Conservation (phyloP, 2,329 filamentous ascomycete genomes). For the Aspergillus ruber region DNA sequence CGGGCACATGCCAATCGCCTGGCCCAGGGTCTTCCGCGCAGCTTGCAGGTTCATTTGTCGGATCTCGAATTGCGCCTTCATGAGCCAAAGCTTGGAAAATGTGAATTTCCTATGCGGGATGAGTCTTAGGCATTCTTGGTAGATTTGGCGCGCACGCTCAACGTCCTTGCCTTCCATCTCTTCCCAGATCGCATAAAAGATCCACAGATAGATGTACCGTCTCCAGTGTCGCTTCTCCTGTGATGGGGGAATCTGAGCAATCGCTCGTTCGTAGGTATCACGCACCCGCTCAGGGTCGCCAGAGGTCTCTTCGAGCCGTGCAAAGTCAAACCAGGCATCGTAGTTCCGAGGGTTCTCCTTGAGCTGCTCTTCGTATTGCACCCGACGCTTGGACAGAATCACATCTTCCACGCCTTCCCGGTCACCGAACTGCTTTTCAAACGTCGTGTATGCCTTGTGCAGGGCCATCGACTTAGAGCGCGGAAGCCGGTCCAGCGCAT, state of each 20-base stretch:
- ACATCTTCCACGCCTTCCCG: constrained; percentile 90
- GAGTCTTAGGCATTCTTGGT: constrained; percentile 76
- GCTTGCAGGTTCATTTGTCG: constrained; percentile 73
- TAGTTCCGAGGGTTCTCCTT: constrained; percentile 95
- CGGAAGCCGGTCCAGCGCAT: constrained; percentile 84
- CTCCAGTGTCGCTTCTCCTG: constrained; percentile 97
- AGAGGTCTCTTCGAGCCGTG: constrained; percentile 77
- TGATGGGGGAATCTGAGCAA: constrained; percentile 89
- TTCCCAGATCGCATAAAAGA: constrained; percentile 95
- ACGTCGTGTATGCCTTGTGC: constrained; percentile 92
- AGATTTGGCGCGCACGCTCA: constrained; percentile 78
- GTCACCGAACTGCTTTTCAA: constrained; percentile 97
- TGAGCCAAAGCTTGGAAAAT: constrained; percentile 91
- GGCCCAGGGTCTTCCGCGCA: constrained; percentile 82
- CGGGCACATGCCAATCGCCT: constrained; percentile 86
- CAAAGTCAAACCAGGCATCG: constrained; percentile 95
- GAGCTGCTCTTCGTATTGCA: constrained; percentile 89
- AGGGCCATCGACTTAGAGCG: constrained; percentile 76
- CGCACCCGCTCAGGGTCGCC: constrained; percentile 77
- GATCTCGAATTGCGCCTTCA: constrained; percentile 89
- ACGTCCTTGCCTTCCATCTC: constrained; percentile 77
- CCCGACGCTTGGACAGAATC: constrained; percentile 84
- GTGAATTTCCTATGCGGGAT: constrained; percentile 97
- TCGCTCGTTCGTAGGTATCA: constrained; percentile 91
- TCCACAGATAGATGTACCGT: constrained; percentile 94